phyloP scores from a whole-genome alignment of 73 alveolate genomes.

The Tetrahymena elliotti region DNA sequence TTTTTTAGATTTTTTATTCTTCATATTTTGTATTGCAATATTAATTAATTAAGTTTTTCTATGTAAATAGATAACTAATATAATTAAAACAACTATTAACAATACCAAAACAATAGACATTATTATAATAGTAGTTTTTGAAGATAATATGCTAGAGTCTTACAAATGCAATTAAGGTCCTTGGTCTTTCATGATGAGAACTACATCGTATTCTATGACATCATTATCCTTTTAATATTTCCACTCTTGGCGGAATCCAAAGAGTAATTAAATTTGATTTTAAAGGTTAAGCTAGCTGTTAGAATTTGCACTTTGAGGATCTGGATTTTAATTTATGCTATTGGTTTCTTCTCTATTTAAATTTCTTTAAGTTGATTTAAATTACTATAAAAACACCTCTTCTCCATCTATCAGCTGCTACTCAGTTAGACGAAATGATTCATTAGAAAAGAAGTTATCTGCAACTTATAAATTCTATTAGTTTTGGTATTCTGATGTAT shows the following conservation, averaged over 20 bases:
- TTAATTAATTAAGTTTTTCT: not conserved
- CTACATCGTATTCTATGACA: not conserved
- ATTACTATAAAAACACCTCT: not conserved
- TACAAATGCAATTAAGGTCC: not conserved
- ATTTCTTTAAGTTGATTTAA: not conserved
- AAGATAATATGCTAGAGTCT: not conserved
- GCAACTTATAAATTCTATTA: not conserved
- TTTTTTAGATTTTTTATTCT: not conserved
- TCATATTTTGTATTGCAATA: not conserved
- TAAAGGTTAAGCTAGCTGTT: not conserved
- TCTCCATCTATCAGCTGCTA: not conserved
- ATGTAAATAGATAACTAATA: not conserved
- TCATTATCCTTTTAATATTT: not conserved
- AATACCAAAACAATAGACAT: not conserved
- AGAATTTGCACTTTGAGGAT: not conserved
- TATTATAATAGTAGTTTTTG: not conserved
- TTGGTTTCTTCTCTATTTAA: not conserved
- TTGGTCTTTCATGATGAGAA: not conserved
- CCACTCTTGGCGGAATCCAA: not conserved
- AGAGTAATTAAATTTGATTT: not conserved
- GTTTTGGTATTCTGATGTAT: not conserved
- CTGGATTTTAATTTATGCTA: not conserved
- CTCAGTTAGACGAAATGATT: not conserved
- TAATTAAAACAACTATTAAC: not conserved
- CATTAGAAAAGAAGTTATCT: not conserved